Conservation (phyloP, 2,329 filamentous ascomycete genomes). For the Lojkania enalia region DNA sequence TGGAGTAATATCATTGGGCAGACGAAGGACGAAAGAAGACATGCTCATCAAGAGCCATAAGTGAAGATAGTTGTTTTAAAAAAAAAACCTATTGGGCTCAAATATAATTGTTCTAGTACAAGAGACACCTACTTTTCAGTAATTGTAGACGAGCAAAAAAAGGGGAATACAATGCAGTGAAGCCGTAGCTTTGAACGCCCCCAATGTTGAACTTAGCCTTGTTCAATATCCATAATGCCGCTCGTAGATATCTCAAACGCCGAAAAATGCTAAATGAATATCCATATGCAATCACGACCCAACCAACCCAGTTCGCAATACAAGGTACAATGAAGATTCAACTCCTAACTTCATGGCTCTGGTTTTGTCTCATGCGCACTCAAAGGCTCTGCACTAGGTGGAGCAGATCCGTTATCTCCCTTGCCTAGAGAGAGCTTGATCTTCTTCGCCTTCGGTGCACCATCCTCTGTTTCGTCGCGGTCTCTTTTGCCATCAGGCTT, state of each 20-base stretch:
- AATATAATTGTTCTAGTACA: not conserved
- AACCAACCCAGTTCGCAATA: no score
- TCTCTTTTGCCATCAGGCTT: slow-evolving; percentile 40
- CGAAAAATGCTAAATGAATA: slow-evolving; percentile 12
- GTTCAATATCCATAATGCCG: not conserved
- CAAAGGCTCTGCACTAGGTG: not conserved
- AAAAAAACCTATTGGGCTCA: not conserved
- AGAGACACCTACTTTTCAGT: not conserved
- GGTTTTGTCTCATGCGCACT: not conserved
- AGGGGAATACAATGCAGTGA: not conserved
- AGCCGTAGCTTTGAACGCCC: not conserved
- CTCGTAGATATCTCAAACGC: slow-evolving; percentile 8
- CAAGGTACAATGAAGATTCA: not conserved
- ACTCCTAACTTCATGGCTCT: not conserved
- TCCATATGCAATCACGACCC: slow-evolving; percentile 2
- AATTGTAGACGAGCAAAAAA: not conserved
- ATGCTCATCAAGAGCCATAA: no score
- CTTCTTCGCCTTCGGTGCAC: slow-evolving; percentile 43
- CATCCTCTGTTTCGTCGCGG: slow-evolving; percentile 32
- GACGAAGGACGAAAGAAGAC: no score
- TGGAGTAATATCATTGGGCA: no score
- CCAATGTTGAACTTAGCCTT: not conserved
- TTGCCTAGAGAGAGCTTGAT: slow-evolving; percentile 36
- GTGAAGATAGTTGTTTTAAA: no score
- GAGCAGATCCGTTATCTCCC: slow-evolving; percentile 7